Evolutionary conservation across 495 filamentous ascomycete species (phyloP), one percentile per base, ranked within the genome.

Genomic region (Aspergillus incahuasiensis): DNA sequence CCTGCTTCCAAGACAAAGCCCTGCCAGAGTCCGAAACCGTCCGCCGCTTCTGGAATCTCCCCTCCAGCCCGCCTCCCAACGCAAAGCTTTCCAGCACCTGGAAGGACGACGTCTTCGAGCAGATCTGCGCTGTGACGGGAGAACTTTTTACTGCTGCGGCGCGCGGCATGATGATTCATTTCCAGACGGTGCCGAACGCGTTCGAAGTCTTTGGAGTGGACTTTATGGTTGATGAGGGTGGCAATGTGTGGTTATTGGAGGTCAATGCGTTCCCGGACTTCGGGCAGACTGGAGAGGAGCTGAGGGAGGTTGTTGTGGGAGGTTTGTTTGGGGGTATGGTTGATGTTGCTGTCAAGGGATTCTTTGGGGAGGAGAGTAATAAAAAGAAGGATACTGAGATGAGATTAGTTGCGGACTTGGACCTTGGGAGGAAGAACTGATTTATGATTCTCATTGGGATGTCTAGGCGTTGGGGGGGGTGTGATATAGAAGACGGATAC

Each of bases 231-330:
- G 89, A 92, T 67, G 79, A 68, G 5, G 44, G 57, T 4, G 84
- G 83, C 0, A 77, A 54, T 3, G 81, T 83, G 19, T 96, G 81
- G 79, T 69, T 97, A 63, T 68, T 98, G 48, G 94, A 98, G 76
- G 80, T 95, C n/a, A 98, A 98, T 72, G 88, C 92, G 0, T 98
- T 92, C 69, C 94, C 94, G 43, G 94, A 98, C 71, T 97, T 97
- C 63, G 82, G 70, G 63, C 92, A 97, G 81, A 96, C 90, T 12
- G 92, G 94, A 2, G 83, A 82, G 11, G 82, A 85, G 46, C 68
- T 90, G 54, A 84, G 75, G 62, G 79, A 74, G 5, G 55, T 56
- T 28, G 69, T 97, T 51, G 84, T 98, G 12, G 77, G 73, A 5
- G 87, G 86, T 25, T 72, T 98, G 53, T 91, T 92, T 77, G 79